Percentiles rank a stretch among this genome's conserved stretches.
Conservation (phyloP, 139 green algal genomes). For the Picochlorum sp. region DNA sequence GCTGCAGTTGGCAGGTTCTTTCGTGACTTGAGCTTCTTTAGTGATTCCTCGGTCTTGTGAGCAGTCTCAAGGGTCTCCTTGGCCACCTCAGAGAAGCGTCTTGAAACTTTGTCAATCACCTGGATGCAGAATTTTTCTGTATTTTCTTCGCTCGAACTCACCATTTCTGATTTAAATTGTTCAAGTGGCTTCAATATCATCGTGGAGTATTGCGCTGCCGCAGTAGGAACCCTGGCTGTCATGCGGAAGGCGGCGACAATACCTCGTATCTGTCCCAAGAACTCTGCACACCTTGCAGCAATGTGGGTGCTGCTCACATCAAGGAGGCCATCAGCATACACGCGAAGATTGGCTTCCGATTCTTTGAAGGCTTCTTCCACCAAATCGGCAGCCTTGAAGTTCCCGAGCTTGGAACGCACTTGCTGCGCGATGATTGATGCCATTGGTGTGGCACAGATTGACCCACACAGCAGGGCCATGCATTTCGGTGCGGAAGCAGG, state of each 20-base stretch:
- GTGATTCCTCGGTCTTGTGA: conserved; percentile 75
- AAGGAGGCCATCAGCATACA: conserved; percentile 9
- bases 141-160: too few species aligned
- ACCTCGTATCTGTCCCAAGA: conserved; percentile 69
- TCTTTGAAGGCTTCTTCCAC: conserved; percentile 2
- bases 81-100: conserved; percentile 42
- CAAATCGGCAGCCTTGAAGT: background rate
- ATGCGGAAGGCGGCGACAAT: conserved; percentile 92
- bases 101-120: conserved; percentile 34
- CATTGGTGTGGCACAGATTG: too few species aligned
- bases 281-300: conserved; percentile 18
- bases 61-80: conserved; percentile 75
- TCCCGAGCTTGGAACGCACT: background rate
- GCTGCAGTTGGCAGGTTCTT: conserved; percentile 33
- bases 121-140: too few species aligned
- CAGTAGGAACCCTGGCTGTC: conserved; percentile 69
- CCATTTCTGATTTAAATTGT: background rate
- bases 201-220: conserved; percentile 73
- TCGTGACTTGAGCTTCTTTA: conserved; percentile 72
- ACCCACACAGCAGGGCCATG: too few species aligned
- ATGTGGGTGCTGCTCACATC: conserved; percentile 15
- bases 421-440: background rate
- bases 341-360: conserved; percentile 7
- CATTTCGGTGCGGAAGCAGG: too few species aligned
- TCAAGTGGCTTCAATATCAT: conserved; percentile 44